These are phyloP conservation scores for Ascochyta koolunga DNA, from an alignment of 2,329 filamentous ascomycete genomes.

Conservation along the genomic window DNA sequence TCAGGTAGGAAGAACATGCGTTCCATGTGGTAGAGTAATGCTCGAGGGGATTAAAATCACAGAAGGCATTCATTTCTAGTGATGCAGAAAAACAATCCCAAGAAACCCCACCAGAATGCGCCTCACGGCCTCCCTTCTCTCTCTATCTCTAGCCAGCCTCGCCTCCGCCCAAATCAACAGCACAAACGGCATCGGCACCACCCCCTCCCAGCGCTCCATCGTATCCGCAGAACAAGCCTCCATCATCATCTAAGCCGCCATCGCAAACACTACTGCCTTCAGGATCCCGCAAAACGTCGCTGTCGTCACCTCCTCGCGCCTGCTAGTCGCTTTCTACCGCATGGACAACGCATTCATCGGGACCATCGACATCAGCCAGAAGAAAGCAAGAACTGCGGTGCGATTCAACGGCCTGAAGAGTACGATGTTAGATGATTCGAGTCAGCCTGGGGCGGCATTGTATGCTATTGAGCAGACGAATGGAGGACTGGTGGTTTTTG, in stretches of 20 bases:
- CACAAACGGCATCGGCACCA: conserved; percentile 33
- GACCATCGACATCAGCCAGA: conserved; percentile 37
- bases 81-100: too few relatives aligned
- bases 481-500: conserved; percentile 36
- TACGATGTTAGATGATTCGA: conserved; percentile 17
- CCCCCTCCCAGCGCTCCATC: conserved; percentile 23
- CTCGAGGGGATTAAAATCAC: too few relatives aligned
- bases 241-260: conserved; percentile 27
- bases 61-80: too few relatives aligned
- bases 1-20: neutral
- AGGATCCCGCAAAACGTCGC: conserved; percentile 38
- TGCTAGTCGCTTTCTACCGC: conserved; percentile 35
- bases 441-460: conserved; percentile 26
- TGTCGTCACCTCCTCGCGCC: conserved; percentile 35
- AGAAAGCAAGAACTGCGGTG: conserved; percentile 38
- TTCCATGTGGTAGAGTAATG: too few relatives aligned
- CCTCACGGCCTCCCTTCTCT: conserved; percentile 8
- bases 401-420: conserved; percentile 34
- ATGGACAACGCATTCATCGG: conserved; percentile 40
- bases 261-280: conserved; percentile 30
- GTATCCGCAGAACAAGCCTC: conserved; percentile 34
- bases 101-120: conserved; percentile 13
- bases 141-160: conserved; percentile 13
- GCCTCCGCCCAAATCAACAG: conserved; percentile 23
- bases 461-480: conserved; percentile 37